Conservation (phyloP, 768 basidiomycete genomes). For the Tubosaeta brunneosetosa region DNA sequence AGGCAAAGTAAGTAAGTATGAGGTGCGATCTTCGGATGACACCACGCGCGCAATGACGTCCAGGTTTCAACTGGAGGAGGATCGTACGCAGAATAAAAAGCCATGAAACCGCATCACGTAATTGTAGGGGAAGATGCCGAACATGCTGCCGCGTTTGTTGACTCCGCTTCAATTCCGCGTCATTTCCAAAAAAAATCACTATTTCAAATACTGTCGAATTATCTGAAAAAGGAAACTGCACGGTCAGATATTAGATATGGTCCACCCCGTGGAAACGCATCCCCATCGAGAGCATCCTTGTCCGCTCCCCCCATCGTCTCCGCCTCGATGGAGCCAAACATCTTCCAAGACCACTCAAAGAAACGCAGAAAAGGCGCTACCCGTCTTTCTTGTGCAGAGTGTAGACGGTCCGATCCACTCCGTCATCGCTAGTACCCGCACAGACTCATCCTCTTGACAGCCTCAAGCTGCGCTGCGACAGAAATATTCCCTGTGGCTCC, state of each 20-base stretch:
- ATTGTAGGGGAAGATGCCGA: slow-evolving; percentile 6
- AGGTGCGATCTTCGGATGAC: slow-evolving; percentile 13
- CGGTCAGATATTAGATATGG: slow-evolving; percentile 9
- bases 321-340: slow-evolving; percentile 19
- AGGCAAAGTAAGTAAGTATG: not conserved
- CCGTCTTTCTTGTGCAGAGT: slow-evolving; percentile 75
- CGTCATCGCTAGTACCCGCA: not conserved
- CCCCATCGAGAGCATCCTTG: slow-evolving; percentile 3
- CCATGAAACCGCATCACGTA: not conserved
- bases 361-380: slow-evolving; percentile 70
- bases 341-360: slow-evolving; percentile 38
- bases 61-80: too few species aligned
- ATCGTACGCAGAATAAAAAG: not conserved
- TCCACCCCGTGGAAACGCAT: slow-evolving; percentile 9
- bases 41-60: not conserved
- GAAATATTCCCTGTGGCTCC: slow-evolving; percentile 71
- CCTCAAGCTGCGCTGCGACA: slow-evolving; percentile 52
- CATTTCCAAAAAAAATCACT: not conserved
- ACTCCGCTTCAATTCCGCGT: slow-evolving; percentile 26
- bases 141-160: not conserved
- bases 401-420: slow-evolving; percentile 50
- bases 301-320: slow-evolving; percentile 3
- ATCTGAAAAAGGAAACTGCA: slow-evolving; percentile 21
- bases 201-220: slow-evolving; percentile 12
- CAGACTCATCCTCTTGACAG: slow-evolving; percentile 3